These are phyloP conservation scores for Maudiozyma bulderi DNA, from an alignment of 805 yeast genomes.

Conservation along the genomic window DNA sequence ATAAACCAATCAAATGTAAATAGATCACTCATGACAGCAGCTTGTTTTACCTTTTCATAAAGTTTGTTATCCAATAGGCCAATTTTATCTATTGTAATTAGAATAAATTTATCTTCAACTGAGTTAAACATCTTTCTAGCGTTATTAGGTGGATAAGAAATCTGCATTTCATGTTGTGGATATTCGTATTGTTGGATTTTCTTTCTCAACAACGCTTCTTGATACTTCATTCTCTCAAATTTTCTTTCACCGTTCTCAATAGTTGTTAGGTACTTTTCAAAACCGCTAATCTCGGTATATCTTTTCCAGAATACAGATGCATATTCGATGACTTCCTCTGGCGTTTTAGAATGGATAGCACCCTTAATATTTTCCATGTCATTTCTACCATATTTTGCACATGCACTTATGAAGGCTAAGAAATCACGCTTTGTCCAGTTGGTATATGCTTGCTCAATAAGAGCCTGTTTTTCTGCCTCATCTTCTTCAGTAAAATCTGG, in stretches of 20 bases:
- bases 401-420: conserved; percentile 57
- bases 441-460: conserved; percentile 49
- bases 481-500: conserved; percentile 59
- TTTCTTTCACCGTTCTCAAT: conserved; percentile 69
- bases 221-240: conserved; percentile 42
- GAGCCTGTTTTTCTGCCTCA: conserved; percentile 39
- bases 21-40: conserved; percentile 46
- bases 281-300: conserved; percentile 52
- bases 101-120: conserved; percentile 59
- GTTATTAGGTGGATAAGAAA: conserved; percentile 75
- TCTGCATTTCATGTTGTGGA: conserved; percentile 53
- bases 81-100: conserved; percentile 50
- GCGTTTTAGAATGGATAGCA: conserved; percentile 46
- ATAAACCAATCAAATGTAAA: conserved; percentile 71
- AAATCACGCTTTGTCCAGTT: conserved; percentile 71
- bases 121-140: conserved; percentile 65
- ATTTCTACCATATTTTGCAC: conserved; percentile 57
- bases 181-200: conserved; percentile 46
- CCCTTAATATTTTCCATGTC: conserved; percentile 41
- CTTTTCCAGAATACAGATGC: conserved; percentile 55
- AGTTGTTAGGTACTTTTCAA: conserved; percentile 60
- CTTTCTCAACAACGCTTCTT: conserved; percentile 43
- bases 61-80: conserved; percentile 54
- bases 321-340: conserved; percentile 51
- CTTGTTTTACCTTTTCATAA: conserved; percentile 56